These are phyloP conservation scores for Allomyces macrogynus DNA, from an alignment of 192 early-diverging fungal genomes.

Conservation along the genomic window DNA sequence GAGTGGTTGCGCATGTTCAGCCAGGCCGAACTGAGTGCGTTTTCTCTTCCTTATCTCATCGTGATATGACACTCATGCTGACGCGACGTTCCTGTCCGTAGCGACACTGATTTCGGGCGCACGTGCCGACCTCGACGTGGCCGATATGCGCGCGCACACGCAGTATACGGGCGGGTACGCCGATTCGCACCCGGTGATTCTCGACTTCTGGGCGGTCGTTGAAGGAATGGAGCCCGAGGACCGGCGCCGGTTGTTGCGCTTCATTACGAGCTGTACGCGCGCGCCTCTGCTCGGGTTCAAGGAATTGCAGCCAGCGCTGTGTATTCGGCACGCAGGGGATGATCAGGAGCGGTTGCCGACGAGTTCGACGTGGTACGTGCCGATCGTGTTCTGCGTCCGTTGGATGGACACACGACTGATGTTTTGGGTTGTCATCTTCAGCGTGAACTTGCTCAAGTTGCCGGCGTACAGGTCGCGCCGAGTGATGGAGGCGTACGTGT, in stretches of 20 bases:
- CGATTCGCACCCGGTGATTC: constrained; percentile 49
- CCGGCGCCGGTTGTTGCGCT: constrained; percentile 49
- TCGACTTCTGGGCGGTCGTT: constrained; percentile 52
- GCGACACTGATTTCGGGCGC: constrained; percentile 72
- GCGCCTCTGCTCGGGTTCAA: constrained; percentile 82
- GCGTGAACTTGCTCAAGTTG: constrained; percentile 77
- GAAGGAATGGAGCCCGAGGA: constrained; percentile 35
- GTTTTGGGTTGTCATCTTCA: no score
- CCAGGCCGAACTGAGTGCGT: constrained; percentile 15
- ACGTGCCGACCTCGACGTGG: constrained; percentile 49
- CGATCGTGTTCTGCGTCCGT: not conserved
- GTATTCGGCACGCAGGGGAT: constrained; percentile 44
- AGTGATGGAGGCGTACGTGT: constrained; percentile 29
- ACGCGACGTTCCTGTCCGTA: no score
- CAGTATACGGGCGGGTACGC: constrained; percentile 55
- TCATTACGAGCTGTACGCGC: constrained; percentile 77
- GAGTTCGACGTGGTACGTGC: constrained; percentile 35
- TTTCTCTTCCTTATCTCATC: no score
- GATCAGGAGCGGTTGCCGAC: constrained; percentile 58
- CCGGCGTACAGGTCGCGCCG: constrained; percentile 45
- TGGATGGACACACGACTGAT: not conserved
- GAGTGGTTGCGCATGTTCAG: constrained; percentile 87
- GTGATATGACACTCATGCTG: no score
- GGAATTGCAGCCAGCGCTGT: constrained; percentile 46
- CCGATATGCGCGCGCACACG: constrained; percentile 52